Base-by-base conservation (phyloP, 2,329 filamentous ascomycete genomes). In the Claviceps sp. region DNA sequence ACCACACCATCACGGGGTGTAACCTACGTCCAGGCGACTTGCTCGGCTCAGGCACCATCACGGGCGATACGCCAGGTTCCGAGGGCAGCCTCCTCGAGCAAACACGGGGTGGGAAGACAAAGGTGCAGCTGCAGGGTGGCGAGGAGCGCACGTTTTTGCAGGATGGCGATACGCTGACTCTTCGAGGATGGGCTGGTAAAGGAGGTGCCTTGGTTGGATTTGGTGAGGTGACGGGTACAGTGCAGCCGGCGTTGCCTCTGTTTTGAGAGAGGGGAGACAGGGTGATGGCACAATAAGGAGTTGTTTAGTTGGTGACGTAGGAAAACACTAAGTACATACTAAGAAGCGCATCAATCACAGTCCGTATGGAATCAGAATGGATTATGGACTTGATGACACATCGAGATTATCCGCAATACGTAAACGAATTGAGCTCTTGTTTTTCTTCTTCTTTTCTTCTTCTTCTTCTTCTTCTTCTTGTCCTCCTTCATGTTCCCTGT, bases 1-100 rank as follows among this genome's bases (percentile, higher is more conserved):
- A 93, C 66, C 87, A 93, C 64, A 83, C 84, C 2, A 77, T 88
- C 53, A 85, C 82, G 0, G 87, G 87, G 6, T 93, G 87, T 65
- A 81, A 83, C 7, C 75, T 93, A 68, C 77, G 80, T 5, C 75
- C 82, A 0, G 87, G 87, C 45, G 87, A 94, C 61, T 64, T 93
- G 44, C 68, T 94, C 1, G 87, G 86, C 2, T 86, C 82, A 0
- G 87, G 87, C 7, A 93, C 87, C 0, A 90, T 93, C 57, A 71
- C 68, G 0, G 86, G 87, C 5, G 76, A 78, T 5, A 71, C 82
- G 54, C 44, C 66, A 5, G 85, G 85, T 11, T 78, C 79, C 6
- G 71, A 82, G 56, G 86, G 86, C 1, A 84, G 83, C 61, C 66
- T 91, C 47, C 65, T 91, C 45, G 86, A 93, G 68, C 80, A 85